Evolutionary conservation across 2,329 filamentous ascomycete genomes (phyloP).

Genomic region (Catunica adiposa): DNA sequence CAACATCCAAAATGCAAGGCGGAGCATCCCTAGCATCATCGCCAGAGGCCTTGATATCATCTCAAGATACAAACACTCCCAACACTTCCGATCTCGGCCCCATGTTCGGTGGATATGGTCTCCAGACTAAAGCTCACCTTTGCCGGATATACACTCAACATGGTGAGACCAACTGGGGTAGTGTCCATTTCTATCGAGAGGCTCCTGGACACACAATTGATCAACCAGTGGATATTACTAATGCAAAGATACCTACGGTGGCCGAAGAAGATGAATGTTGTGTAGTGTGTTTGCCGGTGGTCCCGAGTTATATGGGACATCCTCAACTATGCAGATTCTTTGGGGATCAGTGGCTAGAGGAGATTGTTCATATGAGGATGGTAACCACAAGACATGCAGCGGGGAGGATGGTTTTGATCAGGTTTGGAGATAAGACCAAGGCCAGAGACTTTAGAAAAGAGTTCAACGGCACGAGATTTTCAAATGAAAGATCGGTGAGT

Average conservation of each 20-base stretch:
- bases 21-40: too few relatives aligned
- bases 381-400: constrained; percentile 79
- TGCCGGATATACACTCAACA: constrained; percentile 52
- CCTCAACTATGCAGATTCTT: constrained; percentile 84
- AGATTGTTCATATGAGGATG: constrained; percentile 88
- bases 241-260: constrained; percentile 17
- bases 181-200: constrained; percentile 86
- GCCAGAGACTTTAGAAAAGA: constrained; percentile 68
- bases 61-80: constrained; percentile 17
- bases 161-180: constrained; percentile 74
- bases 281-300: constrained; percentile 81
- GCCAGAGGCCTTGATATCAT: too few relatives aligned
- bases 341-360: constrained; percentile 67
- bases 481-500: constrained; percentile 35
- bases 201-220: constrained; percentile 26
- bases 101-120: constrained; percentile 41
- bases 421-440: constrained; percentile 60
- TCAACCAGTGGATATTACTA: constrained; percentile 16
- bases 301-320: constrained; percentile 84
- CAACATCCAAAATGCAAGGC: too few relatives aligned
- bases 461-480: constrained; percentile 89
- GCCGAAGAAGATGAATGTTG: constrained; percentile 49
- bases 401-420: constrained; percentile 89
- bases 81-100: constrained; percentile 38
- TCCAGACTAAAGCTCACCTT: constrained; percentile 69